Conservation (phyloP, 306 rosid species). For the Glycyrrhiza uralensis region DNA sequence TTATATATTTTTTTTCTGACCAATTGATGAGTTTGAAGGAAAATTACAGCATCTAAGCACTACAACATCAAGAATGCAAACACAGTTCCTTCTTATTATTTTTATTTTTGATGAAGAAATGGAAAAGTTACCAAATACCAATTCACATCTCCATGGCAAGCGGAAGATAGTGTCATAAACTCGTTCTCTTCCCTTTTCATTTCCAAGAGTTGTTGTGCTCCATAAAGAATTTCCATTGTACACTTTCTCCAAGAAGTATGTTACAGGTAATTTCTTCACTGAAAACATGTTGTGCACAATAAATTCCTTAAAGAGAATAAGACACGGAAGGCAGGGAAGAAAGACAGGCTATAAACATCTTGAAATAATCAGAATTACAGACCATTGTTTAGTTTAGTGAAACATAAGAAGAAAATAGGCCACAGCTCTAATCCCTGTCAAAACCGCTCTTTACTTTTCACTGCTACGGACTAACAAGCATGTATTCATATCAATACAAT, state of each 20-base stretch:
- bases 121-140: slow-evolving; percentile 60
- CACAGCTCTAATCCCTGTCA: too few relatives aligned
- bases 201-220: slow-evolving; percentile 75
- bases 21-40: background rate
- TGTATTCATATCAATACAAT: background rate
- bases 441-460: too few relatives aligned
- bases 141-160: slow-evolving; percentile 98
- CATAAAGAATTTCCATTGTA: slow-evolving; percentile 72
- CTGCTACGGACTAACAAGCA: background rate
- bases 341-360: background rate
- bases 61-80: background rate
- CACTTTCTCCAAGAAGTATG: slow-evolving; percentile 80
- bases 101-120: slow-evolving; percentile 2
- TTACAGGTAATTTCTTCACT: slow-evolving; percentile 62
- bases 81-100: background rate
- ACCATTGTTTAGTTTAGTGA: background rate
- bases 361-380: background rate
- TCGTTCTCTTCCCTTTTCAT: slow-evolving; percentile 83
- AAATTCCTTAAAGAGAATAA: background rate
- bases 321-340: background rate
- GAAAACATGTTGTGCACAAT: slow-evolving; percentile 27
- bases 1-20: background rate
- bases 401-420: background rate
- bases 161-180: slow-evolving; percentile 96
- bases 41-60: slow-evolving; percentile 1